A percentile compares a stretch with the other conserved stretches of the same genome.
Evolutionary conservation across 306 rosid species (phyloP).

Genomic region (Gastrolobium bilobum): DNA sequence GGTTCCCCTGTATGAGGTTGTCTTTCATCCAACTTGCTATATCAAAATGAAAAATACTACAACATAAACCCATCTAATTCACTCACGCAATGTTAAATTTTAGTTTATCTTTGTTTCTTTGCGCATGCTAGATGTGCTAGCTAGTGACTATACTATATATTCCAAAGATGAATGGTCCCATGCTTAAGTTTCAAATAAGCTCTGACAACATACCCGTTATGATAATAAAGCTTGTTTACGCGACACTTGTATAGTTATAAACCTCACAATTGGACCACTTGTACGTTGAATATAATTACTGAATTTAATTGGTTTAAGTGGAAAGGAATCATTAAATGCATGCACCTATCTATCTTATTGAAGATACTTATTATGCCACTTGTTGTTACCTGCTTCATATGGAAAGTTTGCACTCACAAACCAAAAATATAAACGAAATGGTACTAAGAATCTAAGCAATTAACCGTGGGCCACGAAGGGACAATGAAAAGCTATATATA

Average conservation of each 20-base stretch:
- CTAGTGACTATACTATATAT: slow-evolving; percentile 32
- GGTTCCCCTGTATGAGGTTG: background rate
- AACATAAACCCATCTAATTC: background rate
- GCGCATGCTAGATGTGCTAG: background rate
- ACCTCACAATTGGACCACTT: slow-evolving; percentile 25
- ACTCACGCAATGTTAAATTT: background rate
- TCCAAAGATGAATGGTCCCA: background rate
- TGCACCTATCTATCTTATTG: slow-evolving; percentile 18
- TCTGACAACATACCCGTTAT: background rate
- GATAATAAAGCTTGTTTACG: background rate
- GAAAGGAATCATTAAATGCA: slow-evolving; percentile 15
- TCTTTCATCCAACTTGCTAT: slow-evolving; percentile 14
- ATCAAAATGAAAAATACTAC: background rate
- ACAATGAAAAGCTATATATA: background rate
- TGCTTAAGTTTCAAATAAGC: slow-evolving; percentile 28
- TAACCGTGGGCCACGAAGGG: background rate
- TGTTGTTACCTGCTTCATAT: background rate
- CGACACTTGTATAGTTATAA: background rate
- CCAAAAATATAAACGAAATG: background rate
- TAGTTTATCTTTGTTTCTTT: slow-evolving; percentile 22
- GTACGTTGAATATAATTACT: slow-evolving; percentile 21
- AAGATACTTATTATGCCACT: slow-evolving; percentile 7
- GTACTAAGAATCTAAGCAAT: background rate
- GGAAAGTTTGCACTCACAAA: background rate
- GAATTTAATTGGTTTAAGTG: slow-evolving; percentile 12